Conservation (phyloP, 176 grass and related monocot genomes). For the Ensete ventricosum region DNA sequence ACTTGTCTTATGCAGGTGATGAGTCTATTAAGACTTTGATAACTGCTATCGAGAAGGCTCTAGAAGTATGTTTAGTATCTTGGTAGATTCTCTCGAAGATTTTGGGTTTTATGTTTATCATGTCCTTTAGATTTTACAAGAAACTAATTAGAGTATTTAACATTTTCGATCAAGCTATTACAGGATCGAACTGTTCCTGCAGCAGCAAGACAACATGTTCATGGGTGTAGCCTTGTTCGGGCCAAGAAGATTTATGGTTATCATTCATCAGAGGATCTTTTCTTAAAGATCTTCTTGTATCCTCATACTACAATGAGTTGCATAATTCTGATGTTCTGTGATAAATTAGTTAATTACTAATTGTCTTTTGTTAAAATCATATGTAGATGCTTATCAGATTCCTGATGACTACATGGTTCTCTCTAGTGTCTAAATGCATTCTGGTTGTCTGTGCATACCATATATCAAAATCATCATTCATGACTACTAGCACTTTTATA, state of each 20-base stretch:
- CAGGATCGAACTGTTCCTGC: constrained; percentile 35
- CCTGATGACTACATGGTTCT: no score
- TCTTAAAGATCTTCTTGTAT: constrained; percentile 96
- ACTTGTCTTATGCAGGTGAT: constrained; percentile 50
- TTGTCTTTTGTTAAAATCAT: neutral
- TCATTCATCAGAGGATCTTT: constrained; percentile 64
- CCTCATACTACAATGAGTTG: constrained; percentile 26
- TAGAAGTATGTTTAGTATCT: constrained; percentile 48
- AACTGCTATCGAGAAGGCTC: constrained; percentile 76
- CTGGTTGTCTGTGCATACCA: no score
- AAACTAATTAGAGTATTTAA: neutral
- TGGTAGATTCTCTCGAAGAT: neutral
- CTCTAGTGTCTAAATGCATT: no score
- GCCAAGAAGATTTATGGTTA: constrained; percentile 88
- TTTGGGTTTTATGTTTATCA: neutral
- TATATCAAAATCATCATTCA: no score
- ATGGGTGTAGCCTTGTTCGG: constrained; percentile 88
- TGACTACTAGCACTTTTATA: no score
- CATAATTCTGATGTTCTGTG: neutral
- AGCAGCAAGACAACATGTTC: constrained; percentile 69
- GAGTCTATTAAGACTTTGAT: constrained; percentile 57
- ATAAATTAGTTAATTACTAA: neutral
- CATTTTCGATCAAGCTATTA: neutral
- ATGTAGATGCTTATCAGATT: neutral
- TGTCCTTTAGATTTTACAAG: constrained; percentile 10